Evolutionary conservation across 116 monocot genomes (phyloP), one percentile per base, ranked within the genome.

Genomic region (Posidonia oceanica): DNA sequence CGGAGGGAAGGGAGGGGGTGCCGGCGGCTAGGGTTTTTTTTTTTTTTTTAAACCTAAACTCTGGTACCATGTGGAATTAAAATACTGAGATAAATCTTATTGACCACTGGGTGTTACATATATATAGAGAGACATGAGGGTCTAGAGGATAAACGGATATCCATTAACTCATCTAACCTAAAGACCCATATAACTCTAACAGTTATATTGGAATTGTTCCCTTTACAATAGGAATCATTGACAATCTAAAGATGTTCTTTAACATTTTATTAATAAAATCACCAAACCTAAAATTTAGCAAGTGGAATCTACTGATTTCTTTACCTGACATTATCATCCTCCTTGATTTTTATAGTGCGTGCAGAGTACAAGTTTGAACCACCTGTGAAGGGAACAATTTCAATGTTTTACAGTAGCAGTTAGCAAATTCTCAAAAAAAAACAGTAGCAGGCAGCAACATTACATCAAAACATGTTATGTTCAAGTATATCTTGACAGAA

Each of bases 291-390:
- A 7, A 64, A n/a, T 7, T 64, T 65, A n/a, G 18, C n/a, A 41
- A 65, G 40, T 40, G 39, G 39, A 5, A 18, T 37, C 37, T 14
- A 4, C n/a, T 29, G 17, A 52, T 20, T 36, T 68, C 21, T 36
- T 76, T 85, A 91, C 95, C 87, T 94, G 39, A 90, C 44, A 61
- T 51, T 74, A 74, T 88, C 91, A 72, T 91, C 88, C 74, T 91
- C 95, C 77, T 84, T 96, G 54, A 96, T 84, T 73, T 81, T 96
- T 63, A 91, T 78, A 21, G 80, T 74, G 3, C 85, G 84, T 18
- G 91, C 95, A 64, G 83, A 81, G 67, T 85, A 91, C 62, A 96
- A 76, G 66, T 71, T 88, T 76, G 91, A 86, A 68, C 88, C 85
- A 63, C 83, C 94, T 94, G 70, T 44, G 29, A 68, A 68, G 21